Evolutionary conservation across 2,329 filamentous ascomycete species (phyloP), one percentile per base, ranked within the genome.

Genomic region (Pseudocercospora crystallina): DNA sequence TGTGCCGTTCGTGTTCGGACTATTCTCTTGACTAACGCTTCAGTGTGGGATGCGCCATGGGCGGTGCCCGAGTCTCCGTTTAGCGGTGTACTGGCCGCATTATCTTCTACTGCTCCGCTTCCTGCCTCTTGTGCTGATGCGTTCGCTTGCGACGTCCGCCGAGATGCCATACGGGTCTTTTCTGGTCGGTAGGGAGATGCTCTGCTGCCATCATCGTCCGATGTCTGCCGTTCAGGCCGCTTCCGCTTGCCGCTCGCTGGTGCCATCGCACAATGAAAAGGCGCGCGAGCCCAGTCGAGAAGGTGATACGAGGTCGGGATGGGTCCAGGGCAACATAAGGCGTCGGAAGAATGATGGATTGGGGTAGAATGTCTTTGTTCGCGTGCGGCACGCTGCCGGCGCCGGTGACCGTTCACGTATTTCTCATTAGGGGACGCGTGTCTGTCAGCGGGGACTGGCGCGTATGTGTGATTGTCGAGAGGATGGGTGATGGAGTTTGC

Each of bases 101-200:
- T 36, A 17, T 30, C 29, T 10, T 40, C 46, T 20, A 41, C 31
- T 14, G 44, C 49, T 17, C 49, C 53, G 43, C 49, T 47, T 47
- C 53, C 51, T 8, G 53, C 48, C 20, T 52, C 49, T 43, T 49
- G 44, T 37, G 47, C 53, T 30, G 34, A 42, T 26, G 43, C 53
- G 47, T 37, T 60, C 40, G 54, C 59, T 45, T 43, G 54, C 63
- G 65, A 58, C 66, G 67, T 52, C 73, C 72, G 49, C 73, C 73
- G 57, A 77, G 74, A 63, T 81, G 78, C 54, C 59, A 83, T 73
- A 59, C 75, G 64, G 48, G 77, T 61, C 52, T 72, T 72, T 58
- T 77, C 73, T 12, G 77, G 77, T 41, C 75, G 73, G 62, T 80
- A 75, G 13, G 77, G 77, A 49, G 77, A 79, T 34, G 75, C 74